These are phyloP conservation scores for Xylaria cubensis DNA, from an alignment of 495 filamentous ascomycete species.

Conservation along the genomic window DNA sequence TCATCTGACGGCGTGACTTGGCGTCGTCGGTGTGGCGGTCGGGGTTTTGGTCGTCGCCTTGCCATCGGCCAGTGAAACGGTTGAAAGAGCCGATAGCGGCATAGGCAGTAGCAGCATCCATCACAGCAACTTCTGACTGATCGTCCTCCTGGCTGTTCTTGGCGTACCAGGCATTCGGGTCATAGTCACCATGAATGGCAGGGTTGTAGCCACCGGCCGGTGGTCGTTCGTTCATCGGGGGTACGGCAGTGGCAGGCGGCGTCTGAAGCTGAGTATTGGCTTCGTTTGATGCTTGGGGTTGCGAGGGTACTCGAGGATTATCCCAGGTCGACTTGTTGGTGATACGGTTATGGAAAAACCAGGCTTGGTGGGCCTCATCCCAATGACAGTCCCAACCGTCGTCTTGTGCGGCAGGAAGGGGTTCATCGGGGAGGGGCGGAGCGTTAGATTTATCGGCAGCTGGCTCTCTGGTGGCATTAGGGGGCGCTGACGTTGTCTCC, in stretches of 20 bases:
- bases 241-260: slow-evolving; percentile 37
- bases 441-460: slow-evolving; percentile 35
- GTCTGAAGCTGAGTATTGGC: slow-evolving; percentile 32
- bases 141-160: slow-evolving; percentile 49
- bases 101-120: slow-evolving; percentile 58
- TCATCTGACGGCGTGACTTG: slow-evolving; percentile 88
- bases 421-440: slow-evolving; percentile 50
- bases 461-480: slow-evolving; percentile 1
- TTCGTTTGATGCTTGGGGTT: slow-evolving; percentile 7
- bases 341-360: slow-evolving; percentile 90
- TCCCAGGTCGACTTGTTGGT: slow-evolving; percentile 82
- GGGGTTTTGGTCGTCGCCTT: slow-evolving; percentile 65
- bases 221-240: slow-evolving; percentile 40
- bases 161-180: slow-evolving; percentile 91
- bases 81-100: slow-evolving; percentile 80
- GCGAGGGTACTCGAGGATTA: slow-evolving; percentile 74
- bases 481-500: slow-evolving; percentile 35
- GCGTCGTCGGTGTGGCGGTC: slow-evolving; percentile 83
- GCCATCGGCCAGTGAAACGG: slow-evolving; percentile 89
- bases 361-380: slow-evolving; percentile 73
- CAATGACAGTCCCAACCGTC: slow-evolving; percentile 92
- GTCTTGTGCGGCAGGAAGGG: slow-evolving; percentile 57
- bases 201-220: slow-evolving; percentile 84
- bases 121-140: slow-evolving; percentile 29
- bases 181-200: slow-evolving; percentile 93